Base-by-base conservation (phyloP, 1,284 basidiomycete genomes). In the Tylopilus orsonianus region DNA sequence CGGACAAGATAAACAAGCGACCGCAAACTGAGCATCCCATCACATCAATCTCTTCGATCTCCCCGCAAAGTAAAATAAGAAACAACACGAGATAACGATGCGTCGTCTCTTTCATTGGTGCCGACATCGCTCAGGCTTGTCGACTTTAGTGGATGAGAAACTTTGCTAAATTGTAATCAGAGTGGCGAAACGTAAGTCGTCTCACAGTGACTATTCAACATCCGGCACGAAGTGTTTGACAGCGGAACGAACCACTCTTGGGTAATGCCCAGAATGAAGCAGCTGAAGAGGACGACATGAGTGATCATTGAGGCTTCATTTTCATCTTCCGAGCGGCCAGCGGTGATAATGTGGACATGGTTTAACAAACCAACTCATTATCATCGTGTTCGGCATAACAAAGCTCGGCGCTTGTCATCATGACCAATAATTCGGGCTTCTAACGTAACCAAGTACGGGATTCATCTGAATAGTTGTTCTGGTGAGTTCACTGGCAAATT, bases 241-340 rank as follows among this genome's bases (percentile, higher is more conserved):
- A 82, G 69, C 79, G 72, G 81, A 82, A 82, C 80, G 80, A 82
- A 70, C 80, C 75, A 64, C 65, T 59, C 71, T 66, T 63, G 66
- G 61, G 62, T 57, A 61, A 44, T n/a, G 26, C 16, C 47, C 22
- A 42, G 27, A 23, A 18, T 36, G 50, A 45, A 24, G 39, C 16
- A 43, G 55, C 53, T 41, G 7, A 40, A 34, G 41, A 26, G 38
- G 41, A 30, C 30, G 46, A 58, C 65, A 57, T 59, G 65, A 61
- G 59, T 49, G 69, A 77, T 75, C 77, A 79, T 75, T 41, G 55
- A 62, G 60, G 64, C 74, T 73, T 80, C 78, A 57, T 52, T 67
- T 75, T 52, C 29, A 67, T 75, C 50, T 75, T 59, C 73, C 76
- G 78, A 77, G 70, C 44, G 38, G 54, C 50, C 30, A 48, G 45